Base-by-base conservation (phyloP, 2,329 filamentous ascomycete species). In the Aspergillus niger region DNA sequence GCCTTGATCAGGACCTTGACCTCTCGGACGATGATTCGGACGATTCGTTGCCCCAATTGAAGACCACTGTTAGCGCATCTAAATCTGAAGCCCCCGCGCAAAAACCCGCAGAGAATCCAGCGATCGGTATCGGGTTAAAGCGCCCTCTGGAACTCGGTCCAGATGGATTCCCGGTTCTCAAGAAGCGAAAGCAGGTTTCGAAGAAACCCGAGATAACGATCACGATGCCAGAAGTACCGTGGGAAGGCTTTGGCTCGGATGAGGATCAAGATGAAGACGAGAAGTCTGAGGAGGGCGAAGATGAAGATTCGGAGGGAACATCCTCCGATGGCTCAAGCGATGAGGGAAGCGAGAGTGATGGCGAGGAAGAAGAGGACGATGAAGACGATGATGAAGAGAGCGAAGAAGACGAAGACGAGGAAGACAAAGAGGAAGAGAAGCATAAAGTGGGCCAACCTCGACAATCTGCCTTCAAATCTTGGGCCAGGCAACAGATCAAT, bases 401-500 rank as follows among this genome's bases (percentile, higher is more conserved):
- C n/a, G 63, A 63, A 6, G 66, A 64, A 1, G 69, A 66, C 0
- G 65, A 67, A 0, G 63, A 62, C 1, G 68, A 71, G 6, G 67
- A 71, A 6, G 75, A 77, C 8, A 70, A 76, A 8, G 74, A 77
- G 5, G 67, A 66, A 2, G 64, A 65, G 1, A 64, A 63, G 4
- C 62, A 66, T 8, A 63, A 58, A 26, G 60, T 55, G 15, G 56
- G 59, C 59, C 74, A 66, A 54, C 74, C 78, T 39, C 72, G 79
- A 57, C 72, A 77, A 44, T 89, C 86, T 2, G 92, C 91, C 0
- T 99, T 99, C 82, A 98, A 98, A 75, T 85, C 89, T 2, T 99
- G 95, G 95, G 95, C 95, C 20, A 87, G 89, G 30, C 87, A 91
- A 68, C 90, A 95, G 76, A 86, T 93, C 59, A 97, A 97, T 69